Percentiles rank a stretch among this genome's conserved stretches.
phyloP scores from a whole-genome alignment of 352 stramenopile species.

The Phytopythium vexans region DNA sequence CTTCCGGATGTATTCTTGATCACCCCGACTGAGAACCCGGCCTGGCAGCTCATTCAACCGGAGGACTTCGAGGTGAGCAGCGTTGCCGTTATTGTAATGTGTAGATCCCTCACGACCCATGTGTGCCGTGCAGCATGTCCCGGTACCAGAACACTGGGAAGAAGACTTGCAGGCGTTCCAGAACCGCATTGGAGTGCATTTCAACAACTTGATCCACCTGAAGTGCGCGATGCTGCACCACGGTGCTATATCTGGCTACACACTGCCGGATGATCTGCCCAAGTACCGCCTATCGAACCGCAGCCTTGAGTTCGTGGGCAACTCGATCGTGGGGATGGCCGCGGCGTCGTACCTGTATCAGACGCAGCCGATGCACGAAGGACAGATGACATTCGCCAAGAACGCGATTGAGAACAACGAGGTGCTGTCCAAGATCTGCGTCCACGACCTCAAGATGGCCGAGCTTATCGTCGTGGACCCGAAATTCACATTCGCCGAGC shows the following conservation, averaged over 20 bases:
- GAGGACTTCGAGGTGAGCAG: slow-evolving; percentile 23
- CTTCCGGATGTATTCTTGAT: slow-evolving; percentile 14
- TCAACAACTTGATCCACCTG: slow-evolving; percentile 35
- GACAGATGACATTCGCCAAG: slow-evolving; percentile 50
- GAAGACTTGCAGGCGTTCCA: slow-evolving; percentile 28
- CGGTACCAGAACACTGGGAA: slow-evolving; percentile 32
- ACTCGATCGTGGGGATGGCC: slow-evolving; percentile 48
- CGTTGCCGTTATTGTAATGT: not conserved
- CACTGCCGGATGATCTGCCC: slow-evolving; percentile 19
- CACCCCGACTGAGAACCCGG: slow-evolving; percentile 13
- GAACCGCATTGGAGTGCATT: slow-evolving; percentile 34
- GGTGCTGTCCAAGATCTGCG: slow-evolving; percentile 48
- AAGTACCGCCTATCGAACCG: slow-evolving; percentile 53
- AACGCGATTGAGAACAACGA: slow-evolving; percentile 53
- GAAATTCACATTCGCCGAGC: slow-evolving; percentile 15
- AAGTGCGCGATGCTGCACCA: slow-evolving; percentile 61
- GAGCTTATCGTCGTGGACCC: slow-evolving; percentile 34
- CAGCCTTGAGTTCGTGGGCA: slow-evolving; percentile 56
- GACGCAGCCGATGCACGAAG: slow-evolving; percentile 44
- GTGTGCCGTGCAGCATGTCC: slow-evolving; percentile 13
- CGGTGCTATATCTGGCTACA: slow-evolving; percentile 25
- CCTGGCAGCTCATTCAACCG: slow-evolving; percentile 27
- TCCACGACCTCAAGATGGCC: slow-evolving; percentile 39
- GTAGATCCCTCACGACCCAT: not conserved
- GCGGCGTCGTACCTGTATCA: slow-evolving; percentile 57